A percentile compares a stretch with the other conserved stretches of the same genome.
These are phyloP conservation scores for Tolypocladium paradoxum DNA, from an alignment of 2,329 filamentous ascomycete genomes.

Conservation along the genomic window DNA sequence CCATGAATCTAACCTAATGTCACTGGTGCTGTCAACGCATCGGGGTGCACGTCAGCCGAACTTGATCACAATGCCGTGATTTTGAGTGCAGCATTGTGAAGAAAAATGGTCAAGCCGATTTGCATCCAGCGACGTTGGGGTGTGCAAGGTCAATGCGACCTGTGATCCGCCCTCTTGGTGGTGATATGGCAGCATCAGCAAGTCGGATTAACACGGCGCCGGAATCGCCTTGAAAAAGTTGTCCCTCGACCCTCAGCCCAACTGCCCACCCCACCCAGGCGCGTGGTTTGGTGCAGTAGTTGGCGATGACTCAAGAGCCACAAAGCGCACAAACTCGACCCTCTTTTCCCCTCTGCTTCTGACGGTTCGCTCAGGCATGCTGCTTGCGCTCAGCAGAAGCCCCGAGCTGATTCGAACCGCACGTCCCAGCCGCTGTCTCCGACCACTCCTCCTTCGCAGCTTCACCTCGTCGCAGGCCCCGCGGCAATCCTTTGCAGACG, in stretches of 20 bases:
- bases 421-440: background rate
- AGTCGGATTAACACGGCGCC: background rate
- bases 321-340: constrained; percentile 4
- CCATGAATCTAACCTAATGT: background rate
- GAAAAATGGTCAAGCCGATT: background rate
- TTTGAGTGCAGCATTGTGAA: background rate
- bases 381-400: constrained; percentile 6
- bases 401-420: background rate
- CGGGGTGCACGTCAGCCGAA: background rate
- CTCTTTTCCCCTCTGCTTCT: constrained; percentile 1
- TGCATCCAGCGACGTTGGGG: too few species aligned
- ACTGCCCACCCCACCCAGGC: constrained; percentile 3
- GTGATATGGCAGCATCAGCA: background rate
- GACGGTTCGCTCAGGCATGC: constrained; percentile 8
- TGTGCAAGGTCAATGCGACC: background rate
- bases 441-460: constrained; percentile 2
- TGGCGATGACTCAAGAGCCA: constrained; percentile 6
- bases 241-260: background rate
- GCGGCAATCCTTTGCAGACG: background rate
- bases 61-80: too few species aligned
- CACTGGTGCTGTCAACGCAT: too few species aligned
- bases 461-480: background rate
- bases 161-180: background rate
- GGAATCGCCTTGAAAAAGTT: background rate
- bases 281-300: constrained; percentile 5